Conservation (phyloP, 2,329 filamentous ascomycete species). For the Fusarium fujikuroi region DNA sequence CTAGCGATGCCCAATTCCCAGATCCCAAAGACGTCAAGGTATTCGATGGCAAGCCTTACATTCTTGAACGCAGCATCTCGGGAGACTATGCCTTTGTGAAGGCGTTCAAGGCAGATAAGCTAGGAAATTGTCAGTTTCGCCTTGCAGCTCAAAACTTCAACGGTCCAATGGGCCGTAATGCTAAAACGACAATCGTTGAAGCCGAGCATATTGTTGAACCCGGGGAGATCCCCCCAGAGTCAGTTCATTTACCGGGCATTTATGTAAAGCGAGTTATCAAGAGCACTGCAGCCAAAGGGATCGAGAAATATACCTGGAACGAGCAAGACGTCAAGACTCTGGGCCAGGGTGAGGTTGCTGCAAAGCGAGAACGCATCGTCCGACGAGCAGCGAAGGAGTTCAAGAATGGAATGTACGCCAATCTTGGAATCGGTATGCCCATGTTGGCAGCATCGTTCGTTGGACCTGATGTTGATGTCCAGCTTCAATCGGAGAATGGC, state of each 20-base stretch:
- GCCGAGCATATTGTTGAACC: constrained; percentile 92
- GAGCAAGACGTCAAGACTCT: constrained; percentile 71
- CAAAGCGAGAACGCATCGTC: constrained; percentile 87
- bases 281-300: constrained; percentile 80
- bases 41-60: constrained; percentile 89
- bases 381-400: constrained; percentile 88
- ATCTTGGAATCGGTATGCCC: constrained; percentile 92
- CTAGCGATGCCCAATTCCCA: constrained; percentile 72
- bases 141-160: constrained; percentile 93
- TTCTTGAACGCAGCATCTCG: constrained; percentile 87
- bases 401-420: constrained; percentile 95
- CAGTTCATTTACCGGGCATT: constrained; percentile 94
- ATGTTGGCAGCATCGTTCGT: constrained; percentile 90
- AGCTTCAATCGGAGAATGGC: constrained; percentile 83
- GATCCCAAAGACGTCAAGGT: constrained; percentile 88
- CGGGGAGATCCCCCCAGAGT: constrained; percentile 83
- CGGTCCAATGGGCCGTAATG: constrained; percentile 91
- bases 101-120: constrained; percentile 90
- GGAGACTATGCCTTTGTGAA: constrained; percentile 95
- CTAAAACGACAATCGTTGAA: constrained; percentile 90
- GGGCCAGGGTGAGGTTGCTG: constrained; percentile 74
- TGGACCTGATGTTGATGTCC: constrained; percentile 79
- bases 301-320: constrained; percentile 85
- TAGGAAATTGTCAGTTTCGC: constrained; percentile 92
- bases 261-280: constrained; percentile 91